Evolutionary conservation across 225 moss, liverwort and hornwort species (phyloP).

Genomic region (Anthoceros angustus): DNA sequence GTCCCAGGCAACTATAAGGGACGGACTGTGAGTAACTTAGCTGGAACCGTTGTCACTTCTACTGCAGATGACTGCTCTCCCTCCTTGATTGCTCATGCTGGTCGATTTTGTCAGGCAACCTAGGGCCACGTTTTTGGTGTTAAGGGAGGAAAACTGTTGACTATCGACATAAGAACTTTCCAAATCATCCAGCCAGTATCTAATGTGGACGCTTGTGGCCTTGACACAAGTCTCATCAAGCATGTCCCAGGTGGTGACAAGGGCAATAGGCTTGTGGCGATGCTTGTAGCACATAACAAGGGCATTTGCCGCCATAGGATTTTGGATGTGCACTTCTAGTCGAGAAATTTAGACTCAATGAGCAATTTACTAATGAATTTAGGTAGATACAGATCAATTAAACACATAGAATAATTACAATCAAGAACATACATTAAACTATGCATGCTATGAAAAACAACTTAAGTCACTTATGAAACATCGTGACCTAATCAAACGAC

Average conservation of each 20-base stretch:
- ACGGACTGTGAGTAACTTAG: slow-evolving; percentile 55
- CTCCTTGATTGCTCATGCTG: not conserved
- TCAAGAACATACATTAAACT: too few species aligned
- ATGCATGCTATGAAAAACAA: too few species aligned
- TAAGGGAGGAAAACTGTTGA: slow-evolving; percentile 65
- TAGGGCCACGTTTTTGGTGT: slow-evolving; percentile 74
- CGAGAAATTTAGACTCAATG: too few species aligned
- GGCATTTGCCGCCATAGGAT: too few species aligned
- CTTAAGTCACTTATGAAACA: too few species aligned
- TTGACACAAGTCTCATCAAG: slow-evolving; percentile 19
- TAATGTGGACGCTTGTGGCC: slow-evolving; percentile 51
- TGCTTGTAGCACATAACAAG: too few species aligned
- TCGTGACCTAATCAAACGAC: too few species aligned
- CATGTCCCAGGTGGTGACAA: not conserved
- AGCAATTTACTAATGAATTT: too few species aligned
- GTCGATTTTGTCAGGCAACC: slow-evolving; percentile 38
- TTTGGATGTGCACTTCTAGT: too few species aligned
- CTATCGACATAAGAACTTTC: slow-evolving; percentile 61
- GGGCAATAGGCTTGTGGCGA: not conserved
- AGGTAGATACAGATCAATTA: too few species aligned
- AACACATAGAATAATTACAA: too few species aligned
- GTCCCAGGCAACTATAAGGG: slow-evolving; percentile 62
- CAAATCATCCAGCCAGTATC: slow-evolving; percentile 48
- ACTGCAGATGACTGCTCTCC: not conserved
- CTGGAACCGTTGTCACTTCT: too few species aligned